Evolutionary conservation across 306 rosid species (phyloP).

Genomic region (Acacia confusa): DNA sequence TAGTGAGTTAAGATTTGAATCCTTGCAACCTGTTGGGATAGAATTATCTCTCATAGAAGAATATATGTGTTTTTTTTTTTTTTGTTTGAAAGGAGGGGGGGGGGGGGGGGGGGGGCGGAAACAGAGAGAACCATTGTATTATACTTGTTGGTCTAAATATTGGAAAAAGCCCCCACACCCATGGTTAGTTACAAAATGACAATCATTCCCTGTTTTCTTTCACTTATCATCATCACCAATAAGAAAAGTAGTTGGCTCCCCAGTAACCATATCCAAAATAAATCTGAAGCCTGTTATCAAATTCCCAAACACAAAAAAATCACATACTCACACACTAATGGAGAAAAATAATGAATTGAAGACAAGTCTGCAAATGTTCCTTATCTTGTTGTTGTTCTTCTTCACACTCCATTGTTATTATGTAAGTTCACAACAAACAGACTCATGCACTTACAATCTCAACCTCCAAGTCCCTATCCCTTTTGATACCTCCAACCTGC

Average conservation of each 20-base stretch:
- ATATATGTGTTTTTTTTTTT: no score
- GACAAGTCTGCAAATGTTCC: conserved; percentile 23
- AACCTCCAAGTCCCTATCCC: conserved; percentile 42
- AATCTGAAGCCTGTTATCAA: conserved; percentile 5
- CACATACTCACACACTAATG: not conserved
- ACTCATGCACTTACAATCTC: conserved; percentile 55
- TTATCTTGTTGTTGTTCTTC: conserved; percentile 27
- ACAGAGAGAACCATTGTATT: no score
- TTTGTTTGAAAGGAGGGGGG: no score
- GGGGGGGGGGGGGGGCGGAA: no score
- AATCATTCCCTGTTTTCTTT: conserved; percentile 36
- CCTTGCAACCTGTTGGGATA: no score
- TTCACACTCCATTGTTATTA: conserved; percentile 18
- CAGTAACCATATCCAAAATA: conserved; percentile 7
- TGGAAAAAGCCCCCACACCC: conserved; percentile 39
- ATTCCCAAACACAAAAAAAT: not conserved
- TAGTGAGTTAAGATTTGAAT: no score
- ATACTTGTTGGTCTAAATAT: conserved; percentile 25
- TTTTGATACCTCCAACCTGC: conserved; percentile 60
- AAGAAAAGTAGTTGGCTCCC: conserved; percentile 13
- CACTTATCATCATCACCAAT: conserved; percentile 2
- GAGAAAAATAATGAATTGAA: conserved; percentile 33
- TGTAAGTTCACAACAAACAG: conserved; percentile 43
- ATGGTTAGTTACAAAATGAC: conserved; percentile 39
- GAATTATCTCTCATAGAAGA: no score